Conservation (phyloP, 345 rosid genomes). For the Citrus maxima region DNA sequence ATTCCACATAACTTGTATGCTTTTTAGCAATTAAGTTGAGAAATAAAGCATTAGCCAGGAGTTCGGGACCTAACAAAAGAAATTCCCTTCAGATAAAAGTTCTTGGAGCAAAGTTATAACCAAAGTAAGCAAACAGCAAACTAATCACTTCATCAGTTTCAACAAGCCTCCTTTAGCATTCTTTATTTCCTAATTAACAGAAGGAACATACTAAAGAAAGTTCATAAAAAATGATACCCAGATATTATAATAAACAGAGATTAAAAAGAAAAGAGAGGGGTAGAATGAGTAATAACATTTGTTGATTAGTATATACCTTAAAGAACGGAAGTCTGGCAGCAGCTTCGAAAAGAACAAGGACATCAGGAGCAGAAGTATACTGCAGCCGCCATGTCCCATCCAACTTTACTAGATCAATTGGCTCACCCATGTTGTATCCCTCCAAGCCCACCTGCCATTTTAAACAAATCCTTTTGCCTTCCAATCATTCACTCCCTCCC, state of each 20-base stretch:
- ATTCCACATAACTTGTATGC: no score
- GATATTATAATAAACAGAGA: background rate
- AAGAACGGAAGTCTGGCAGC: conserved; percentile 85
- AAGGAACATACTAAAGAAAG: background rate
- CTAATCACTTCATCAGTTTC: background rate
- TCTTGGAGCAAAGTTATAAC: background rate
- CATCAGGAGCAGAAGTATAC: conserved; percentile 92
- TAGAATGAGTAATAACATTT: background rate
- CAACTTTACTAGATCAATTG: conserved; percentile 59
- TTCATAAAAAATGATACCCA: background rate
- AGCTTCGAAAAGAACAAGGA: conserved; percentile 76
- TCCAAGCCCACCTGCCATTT: conserved; percentile 65
- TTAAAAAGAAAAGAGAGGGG: background rate
- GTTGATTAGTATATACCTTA: conserved; percentile 37
- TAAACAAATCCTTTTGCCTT: background rate
- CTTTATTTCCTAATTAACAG: background rate
- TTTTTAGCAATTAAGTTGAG: no score
- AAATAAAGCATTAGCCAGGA: background rate
- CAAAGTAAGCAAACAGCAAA: background rate
- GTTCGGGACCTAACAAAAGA: background rate
- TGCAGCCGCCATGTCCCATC: conserved; percentile 98
- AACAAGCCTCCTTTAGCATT: no score
- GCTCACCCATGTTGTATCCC: conserved; percentile 59
- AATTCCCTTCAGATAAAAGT: background rate
- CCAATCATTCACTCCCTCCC: background rate